These are phyloP conservation scores for Lupinus albus DNA, from an alignment of 306 rosid genomes.

Conservation along the genomic window DNA sequence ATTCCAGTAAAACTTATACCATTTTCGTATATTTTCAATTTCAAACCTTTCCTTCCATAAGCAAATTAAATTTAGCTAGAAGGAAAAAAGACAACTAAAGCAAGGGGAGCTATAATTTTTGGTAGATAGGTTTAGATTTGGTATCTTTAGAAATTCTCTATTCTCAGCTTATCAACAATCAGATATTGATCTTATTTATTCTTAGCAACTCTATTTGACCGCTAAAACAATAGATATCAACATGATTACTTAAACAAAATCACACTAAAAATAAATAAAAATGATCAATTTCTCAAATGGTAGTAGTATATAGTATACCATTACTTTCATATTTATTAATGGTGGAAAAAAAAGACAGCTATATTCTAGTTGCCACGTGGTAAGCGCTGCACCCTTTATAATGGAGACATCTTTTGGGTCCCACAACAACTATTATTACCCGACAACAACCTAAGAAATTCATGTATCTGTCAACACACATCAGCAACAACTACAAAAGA, in stretches of 20 bases:
- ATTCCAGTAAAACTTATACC: too few relatives aligned
- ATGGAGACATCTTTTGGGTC: conserved; percentile 24
- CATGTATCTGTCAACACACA: conserved; percentile 31
- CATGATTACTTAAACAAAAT: background rate
- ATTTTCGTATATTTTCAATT: too few relatives aligned
- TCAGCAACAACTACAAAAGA: conserved; percentile 9
- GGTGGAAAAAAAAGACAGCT: background rate
- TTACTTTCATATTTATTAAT: too few relatives aligned
- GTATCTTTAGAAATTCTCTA: background rate
- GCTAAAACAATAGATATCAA: background rate
- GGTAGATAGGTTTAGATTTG: background rate
- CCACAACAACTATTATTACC: conserved; percentile 31
- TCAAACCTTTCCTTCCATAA: background rate
- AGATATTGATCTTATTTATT: background rate
- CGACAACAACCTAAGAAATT: conserved; percentile 44
- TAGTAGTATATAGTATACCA: background rate
- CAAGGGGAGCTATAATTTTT: background rate
- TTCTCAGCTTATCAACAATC: background rate
- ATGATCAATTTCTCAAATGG: background rate
- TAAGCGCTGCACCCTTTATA: conserved; percentile 32
- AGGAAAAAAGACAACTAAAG: background rate
- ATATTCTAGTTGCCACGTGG: conserved; percentile 42
- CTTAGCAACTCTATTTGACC: background rate
- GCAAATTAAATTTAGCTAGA: background rate
- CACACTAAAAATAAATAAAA: conserved; percentile 24